Conservation (phyloP, 2,329 filamentous ascomycete genomes). For the Xylariaceae sp. region DNA sequence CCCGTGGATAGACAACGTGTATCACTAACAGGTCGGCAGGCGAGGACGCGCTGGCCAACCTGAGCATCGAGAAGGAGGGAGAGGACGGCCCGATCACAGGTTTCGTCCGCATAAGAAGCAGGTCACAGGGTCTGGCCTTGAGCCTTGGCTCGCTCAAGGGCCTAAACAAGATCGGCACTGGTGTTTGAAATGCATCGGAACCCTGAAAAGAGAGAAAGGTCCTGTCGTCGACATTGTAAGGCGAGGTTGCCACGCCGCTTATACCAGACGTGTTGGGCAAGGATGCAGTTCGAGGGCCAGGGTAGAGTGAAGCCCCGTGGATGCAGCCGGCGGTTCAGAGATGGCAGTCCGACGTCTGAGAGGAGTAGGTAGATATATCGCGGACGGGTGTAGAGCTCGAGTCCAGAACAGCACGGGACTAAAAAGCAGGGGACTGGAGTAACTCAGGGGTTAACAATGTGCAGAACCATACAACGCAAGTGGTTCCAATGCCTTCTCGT, state of each 20-base stretch:
- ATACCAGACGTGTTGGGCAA: too few relatives aligned
- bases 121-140: constrained; percentile 88
- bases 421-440: not conserved
- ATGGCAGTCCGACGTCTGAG: too few relatives aligned
- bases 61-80: constrained; percentile 96
- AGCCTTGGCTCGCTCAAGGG: constrained; percentile 93
- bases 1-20: too few relatives aligned
- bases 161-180: constrained; percentile 67
- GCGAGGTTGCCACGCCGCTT: too few relatives aligned
- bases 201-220: too few relatives aligned
- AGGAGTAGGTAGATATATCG: not conserved
- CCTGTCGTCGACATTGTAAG: too few relatives aligned
- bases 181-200: constrained; percentile 13
- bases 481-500: too few relatives aligned
- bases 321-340: too few relatives aligned
- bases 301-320: too few relatives aligned
- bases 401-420: not conserved
- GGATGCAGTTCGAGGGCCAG: too few relatives aligned
- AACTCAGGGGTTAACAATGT: too few relatives aligned
- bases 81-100: constrained; percentile 93
- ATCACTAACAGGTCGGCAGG: constrained; percentile 46
- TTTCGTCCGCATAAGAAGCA: constrained; percentile 95
- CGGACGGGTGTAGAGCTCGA: not conserved
- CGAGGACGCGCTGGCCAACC: constrained; percentile 93
- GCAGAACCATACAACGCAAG: too few relatives aligned